Conservation (phyloP, 495 filamentous ascomycete genomes). For the Geopyxis carbonaria region DNA sequence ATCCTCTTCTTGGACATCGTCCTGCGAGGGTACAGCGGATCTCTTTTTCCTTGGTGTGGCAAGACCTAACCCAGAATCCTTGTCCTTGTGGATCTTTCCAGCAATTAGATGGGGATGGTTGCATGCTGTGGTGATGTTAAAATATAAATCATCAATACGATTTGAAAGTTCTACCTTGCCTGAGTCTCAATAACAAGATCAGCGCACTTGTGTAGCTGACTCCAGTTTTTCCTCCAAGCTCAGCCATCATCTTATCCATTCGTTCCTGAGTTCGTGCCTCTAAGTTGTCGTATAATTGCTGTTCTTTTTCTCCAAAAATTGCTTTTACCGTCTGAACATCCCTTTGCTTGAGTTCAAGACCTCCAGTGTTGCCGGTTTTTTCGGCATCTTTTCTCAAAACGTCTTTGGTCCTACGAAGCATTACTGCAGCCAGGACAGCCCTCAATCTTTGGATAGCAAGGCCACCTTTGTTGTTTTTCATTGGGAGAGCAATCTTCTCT, state of each 20-base stretch:
- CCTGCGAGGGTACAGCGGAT: slow-evolving; percentile 25
- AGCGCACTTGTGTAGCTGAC: slow-evolving; percentile 43
- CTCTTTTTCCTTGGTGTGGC: slow-evolving; percentile 31
- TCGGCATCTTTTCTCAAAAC: slow-evolving; percentile 69
- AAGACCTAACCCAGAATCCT: slow-evolving; percentile 55
- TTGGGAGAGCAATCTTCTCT: slow-evolving; percentile 65
- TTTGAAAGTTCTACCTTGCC: no score
- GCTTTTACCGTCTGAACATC: slow-evolving; percentile 34
- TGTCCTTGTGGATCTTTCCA: slow-evolving; percentile 67
- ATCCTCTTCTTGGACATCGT: slow-evolving; percentile 46
- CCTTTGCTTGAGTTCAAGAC: no score
- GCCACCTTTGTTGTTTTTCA: slow-evolving; percentile 70
- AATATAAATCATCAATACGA: neutral
- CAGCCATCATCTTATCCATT: slow-evolving; percentile 73
- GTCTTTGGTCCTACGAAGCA: slow-evolving; percentile 94
- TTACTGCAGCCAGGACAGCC: slow-evolving; percentile 69
- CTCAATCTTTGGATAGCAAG: slow-evolving; percentile 81
- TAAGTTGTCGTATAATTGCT: slow-evolving; percentile 67
- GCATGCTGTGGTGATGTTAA: slow-evolving; percentile 40
- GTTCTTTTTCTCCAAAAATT: slow-evolving; percentile 68
- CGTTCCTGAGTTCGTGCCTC: slow-evolving; percentile 70
- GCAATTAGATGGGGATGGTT: slow-evolving; percentile 82
- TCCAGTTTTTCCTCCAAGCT: slow-evolving; percentile 14
- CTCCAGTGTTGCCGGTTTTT: slow-evolving; percentile 33
- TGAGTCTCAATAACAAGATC: slow-evolving; percentile 67